Evolutionary conservation across 139 green algal genomes (phyloP).

Genomic region (Haematococcus lacustris): DNA sequence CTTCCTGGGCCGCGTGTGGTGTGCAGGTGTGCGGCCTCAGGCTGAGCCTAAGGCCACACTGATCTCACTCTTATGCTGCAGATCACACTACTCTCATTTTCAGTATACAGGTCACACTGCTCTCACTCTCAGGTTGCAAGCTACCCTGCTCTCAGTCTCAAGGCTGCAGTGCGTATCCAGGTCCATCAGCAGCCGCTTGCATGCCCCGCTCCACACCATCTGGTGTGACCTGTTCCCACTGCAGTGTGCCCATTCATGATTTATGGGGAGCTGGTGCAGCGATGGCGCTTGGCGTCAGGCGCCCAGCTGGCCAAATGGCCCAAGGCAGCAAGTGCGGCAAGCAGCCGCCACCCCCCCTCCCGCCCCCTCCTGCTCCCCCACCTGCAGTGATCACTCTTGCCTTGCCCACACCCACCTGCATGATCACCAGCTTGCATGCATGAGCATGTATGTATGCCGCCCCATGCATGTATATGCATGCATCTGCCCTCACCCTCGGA

Average conservation of each 20-base stretch:
- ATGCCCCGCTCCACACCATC: not conserved
- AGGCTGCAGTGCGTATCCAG: not conserved
- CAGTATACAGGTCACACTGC: not conserved
- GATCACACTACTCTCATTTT: not conserved
- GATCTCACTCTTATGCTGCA: not conserved
- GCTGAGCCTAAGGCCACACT: not conserved
- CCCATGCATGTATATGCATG: too few species aligned
- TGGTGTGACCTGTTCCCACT: not conserved
- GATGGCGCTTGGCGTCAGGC: slow-evolving; percentile 39
- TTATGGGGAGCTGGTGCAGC: slow-evolving; percentile 67
- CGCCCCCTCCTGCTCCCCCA: too few species aligned
- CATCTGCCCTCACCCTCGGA: too few species aligned
- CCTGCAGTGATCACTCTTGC: too few species aligned
- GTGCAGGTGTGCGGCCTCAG: slow-evolving; percentile 20
- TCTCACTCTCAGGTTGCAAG: not conserved
- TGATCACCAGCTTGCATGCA: too few species aligned
- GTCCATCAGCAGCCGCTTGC: not conserved
- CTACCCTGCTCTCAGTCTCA: not conserved
- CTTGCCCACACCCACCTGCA: too few species aligned
- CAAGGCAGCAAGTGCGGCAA: slow-evolving; percentile 11
- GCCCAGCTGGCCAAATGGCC: slow-evolving; percentile 70
- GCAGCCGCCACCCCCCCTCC: too few species aligned
- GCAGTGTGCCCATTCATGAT: slow-evolving; percentile 84
- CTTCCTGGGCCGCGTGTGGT: slow-evolving; percentile 75
- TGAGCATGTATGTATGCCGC: too few species aligned